Base-by-base conservation (phyloP, 2,329 filamentous ascomycete species). In the Fusarium floridanum region DNA sequence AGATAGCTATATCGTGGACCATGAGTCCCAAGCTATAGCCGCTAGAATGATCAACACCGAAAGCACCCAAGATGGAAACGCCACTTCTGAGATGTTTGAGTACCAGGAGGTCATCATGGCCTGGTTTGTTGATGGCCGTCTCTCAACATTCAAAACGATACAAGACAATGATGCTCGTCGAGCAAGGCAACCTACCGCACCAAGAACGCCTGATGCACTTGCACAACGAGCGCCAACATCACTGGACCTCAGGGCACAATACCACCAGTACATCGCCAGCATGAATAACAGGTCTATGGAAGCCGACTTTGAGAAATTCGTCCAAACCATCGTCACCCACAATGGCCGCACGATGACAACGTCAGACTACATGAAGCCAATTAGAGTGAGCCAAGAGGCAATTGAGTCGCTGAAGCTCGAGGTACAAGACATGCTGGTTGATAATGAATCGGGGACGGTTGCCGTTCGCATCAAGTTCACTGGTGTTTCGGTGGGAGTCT, bases 231-330 rank as follows among this genome's bases (percentile, higher is more conserved):
- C 32, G 8, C 10, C 32, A 16, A 36, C 59, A 0, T 24, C 61
- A 10, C 6, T 70, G 17, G 43, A 75, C 1, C 61, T 75, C 2
- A 55, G 0, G 5, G 7, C 24, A 4, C 2, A 8, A 3, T 75
- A 75, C 27, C 36, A 34, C 29, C 16, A 39, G 4, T 75, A 75
- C 3, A 75, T 75, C 20, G 16, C 11, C 12, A 50, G 34, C 22
- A 75, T 75, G 11, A 75, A 75, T 2, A 29, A 55, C 0, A 61
- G 71, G 1, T 66, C 70, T 1, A 75, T 73, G 72, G 61, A 75
- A 0, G 22, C 12, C 1, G 62, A 50, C 3, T 68, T 75, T 14
- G 7, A 36, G 0, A 53, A 14, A 0, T 75, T 66, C 5, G 75
- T 70, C 16, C 56, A 66, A 10, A 32, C 61, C 0, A 12, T 5